A percentile compares a stretch with the other conserved stretches of the same genome.
Conservation (phyloP, 805 yeast genomes). For the Zygoascus flipseniorum region DNA sequence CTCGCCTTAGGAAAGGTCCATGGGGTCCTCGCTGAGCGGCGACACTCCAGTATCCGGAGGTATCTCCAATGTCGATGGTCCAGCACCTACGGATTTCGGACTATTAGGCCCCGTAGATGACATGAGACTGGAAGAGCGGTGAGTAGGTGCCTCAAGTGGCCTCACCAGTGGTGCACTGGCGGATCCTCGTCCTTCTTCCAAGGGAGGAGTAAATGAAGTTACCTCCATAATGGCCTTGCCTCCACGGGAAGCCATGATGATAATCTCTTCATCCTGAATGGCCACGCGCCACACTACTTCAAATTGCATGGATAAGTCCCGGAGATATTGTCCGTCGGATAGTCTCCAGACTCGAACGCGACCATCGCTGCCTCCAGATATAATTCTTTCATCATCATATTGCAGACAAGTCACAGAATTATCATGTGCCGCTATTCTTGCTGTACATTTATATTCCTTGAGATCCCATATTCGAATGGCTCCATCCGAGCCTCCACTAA, state of each 20-base stretch:
- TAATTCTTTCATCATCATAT: conserved; percentile 31
- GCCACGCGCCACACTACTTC: conserved; percentile 36
- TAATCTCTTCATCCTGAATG: conserved; percentile 32
- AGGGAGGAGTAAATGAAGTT: conserved; percentile 28
- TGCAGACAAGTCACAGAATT: conserved; percentile 35
- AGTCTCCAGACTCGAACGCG: conserved; percentile 34
- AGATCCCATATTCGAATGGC: conserved; percentile 80
- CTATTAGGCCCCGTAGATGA: not conserved
- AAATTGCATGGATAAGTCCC: conserved; percentile 29
- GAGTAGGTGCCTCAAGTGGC: not conserved
- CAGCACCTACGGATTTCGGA: not conserved
- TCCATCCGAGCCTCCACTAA: conserved; percentile 85
- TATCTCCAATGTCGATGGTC: not conserved
- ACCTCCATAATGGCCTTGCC: conserved; percentile 29
- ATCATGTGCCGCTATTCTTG: conserved; percentile 41
- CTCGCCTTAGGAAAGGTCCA: not conserved
- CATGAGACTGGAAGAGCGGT: not conserved
- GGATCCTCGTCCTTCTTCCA: not conserved
- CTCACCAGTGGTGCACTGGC: not conserved
- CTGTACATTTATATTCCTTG: conserved; percentile 67
- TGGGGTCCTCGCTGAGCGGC: not conserved
- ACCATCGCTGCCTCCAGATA: conserved; percentile 37
- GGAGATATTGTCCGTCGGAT: conserved; percentile 30
- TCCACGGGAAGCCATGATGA: conserved; percentile 28
- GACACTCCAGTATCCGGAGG: not conserved